Conservation (phyloP, 352 stramenopile species). For the Aphanomyces stellatus region DNA sequence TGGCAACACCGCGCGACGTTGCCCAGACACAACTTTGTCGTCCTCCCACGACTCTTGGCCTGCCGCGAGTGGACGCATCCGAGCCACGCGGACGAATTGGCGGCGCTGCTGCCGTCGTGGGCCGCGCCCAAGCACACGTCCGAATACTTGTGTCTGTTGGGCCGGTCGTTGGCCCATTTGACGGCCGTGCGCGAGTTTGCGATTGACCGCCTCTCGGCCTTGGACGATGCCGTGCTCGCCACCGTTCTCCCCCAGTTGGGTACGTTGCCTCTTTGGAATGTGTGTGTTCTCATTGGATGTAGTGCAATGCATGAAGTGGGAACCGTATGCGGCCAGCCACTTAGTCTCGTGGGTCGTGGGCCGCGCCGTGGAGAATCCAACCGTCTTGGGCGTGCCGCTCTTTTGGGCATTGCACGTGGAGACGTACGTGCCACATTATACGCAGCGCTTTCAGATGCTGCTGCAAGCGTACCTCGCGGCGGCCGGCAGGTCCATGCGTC, state of each 20-base stretch:
- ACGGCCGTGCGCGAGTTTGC: constrained; percentile 65
- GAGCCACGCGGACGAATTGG: constrained; percentile 54
- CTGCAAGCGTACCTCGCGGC: constrained; percentile 55
- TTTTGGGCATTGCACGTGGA: constrained; percentile 89
- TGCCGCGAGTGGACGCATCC: constrained; percentile 75
- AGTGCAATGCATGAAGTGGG: constrained; percentile 85
- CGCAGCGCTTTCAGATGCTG: constrained; percentile 69
- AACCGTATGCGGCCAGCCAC: constrained; percentile 75
- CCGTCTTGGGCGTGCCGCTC: constrained; percentile 82
- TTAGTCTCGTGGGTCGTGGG: constrained; percentile 75
- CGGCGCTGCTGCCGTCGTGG: constrained; percentile 64
- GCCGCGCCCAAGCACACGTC: constrained; percentile 57
- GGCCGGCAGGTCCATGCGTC: background rate
- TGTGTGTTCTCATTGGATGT: background rate
- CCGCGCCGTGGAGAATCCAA: constrained; percentile 81
- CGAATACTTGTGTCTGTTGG: constrained; percentile 77
- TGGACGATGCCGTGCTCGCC: constrained; percentile 82
- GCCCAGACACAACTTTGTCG: constrained; percentile 49
- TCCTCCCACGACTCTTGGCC: constrained; percentile 69
- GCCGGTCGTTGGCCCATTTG: constrained; percentile 63
- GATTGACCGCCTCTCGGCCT: constrained; percentile 54
- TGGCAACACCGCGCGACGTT: constrained; percentile 46
- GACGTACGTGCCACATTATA: constrained; percentile 70
- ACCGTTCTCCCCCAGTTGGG: constrained; percentile 80
- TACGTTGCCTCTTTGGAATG: background rate